These are phyloP conservation scores for Halocafeteria seosinensis DNA, from an alignment of 108 stramenopile species.

Conservation along the genomic window DNA sequence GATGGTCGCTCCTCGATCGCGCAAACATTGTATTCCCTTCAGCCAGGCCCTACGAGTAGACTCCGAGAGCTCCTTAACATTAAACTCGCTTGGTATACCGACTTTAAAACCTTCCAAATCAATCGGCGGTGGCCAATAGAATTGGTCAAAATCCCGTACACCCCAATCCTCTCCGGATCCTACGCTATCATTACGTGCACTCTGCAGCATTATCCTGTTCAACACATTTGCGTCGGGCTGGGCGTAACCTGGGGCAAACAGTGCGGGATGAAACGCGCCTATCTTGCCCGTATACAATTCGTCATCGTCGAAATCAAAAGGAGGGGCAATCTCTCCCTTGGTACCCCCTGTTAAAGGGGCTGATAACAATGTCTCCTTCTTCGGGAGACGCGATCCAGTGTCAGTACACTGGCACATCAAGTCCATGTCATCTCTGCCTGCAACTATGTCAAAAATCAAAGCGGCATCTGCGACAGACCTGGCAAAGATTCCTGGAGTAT, in stretches of 20 bases:
- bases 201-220: no score
- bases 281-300: no score
- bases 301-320: no score
- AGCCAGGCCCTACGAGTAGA: slow-evolving; percentile 1
- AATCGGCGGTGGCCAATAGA: no score
- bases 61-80: slow-evolving; percentile 47
- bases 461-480: slow-evolving; percentile 24
- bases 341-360: neutral
- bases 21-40: neutral
- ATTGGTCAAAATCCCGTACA: no score
- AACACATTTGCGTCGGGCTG: no score
- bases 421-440: slow-evolving; percentile 12
- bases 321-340: no score
- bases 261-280: slow-evolving; percentile 3
- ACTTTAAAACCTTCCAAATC: slow-evolving; percentile 41
- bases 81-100: slow-evolving; percentile 62
- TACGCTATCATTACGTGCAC: no score
- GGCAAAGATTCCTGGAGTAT: slow-evolving; percentile 67
- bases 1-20: neutral
- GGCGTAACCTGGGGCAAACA: neutral
- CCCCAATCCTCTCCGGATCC: no score
- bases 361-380: neutral
- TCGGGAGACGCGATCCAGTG: neutral
- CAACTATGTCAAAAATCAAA: slow-evolving; percentile 4
- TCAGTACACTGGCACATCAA: neutral